Evolutionary conservation across 2,329 filamentous ascomycete species (phyloP).

Genomic region (Penicillium palitans): DNA sequence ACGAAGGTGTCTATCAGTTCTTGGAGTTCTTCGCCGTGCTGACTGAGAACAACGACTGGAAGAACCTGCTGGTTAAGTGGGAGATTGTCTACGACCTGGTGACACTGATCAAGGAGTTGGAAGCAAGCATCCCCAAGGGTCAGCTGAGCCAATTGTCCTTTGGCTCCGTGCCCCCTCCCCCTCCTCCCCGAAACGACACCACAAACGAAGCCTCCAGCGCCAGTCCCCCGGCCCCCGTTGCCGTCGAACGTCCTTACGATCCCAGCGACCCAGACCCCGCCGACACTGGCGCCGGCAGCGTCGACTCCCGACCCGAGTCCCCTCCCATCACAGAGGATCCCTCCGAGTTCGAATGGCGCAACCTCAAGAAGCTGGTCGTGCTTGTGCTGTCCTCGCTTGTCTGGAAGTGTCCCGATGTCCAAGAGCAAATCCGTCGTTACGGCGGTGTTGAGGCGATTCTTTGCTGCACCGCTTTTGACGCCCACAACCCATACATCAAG

Average conservation of each 20-base stretch:
- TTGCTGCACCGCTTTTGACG: slow-evolving; percentile 87
- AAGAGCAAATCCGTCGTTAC: slow-evolving; percentile 81
- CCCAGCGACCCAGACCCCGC: slow-evolving; percentile 43
- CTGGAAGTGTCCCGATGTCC: slow-evolving; percentile 81
- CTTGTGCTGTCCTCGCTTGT: slow-evolving; percentile 86
- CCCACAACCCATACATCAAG: slow-evolving; percentile 90
- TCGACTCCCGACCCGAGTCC: slow-evolving; percentile 47
- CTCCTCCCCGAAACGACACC: slow-evolving; percentile 31
- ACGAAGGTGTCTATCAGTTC: slow-evolving; percentile 91
- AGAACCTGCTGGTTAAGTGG: slow-evolving; percentile 84
- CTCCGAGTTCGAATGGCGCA: slow-evolving; percentile 69
- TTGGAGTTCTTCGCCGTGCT: slow-evolving; percentile 90
- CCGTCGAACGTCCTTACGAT: slow-evolving; percentile 68
- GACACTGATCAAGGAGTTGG: slow-evolving; percentile 80
- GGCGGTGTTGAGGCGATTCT: slow-evolving; percentile 85
- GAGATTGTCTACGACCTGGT: slow-evolving; percentile 87
- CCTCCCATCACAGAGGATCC: slow-evolving; percentile 61
- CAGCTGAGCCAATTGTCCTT: slow-evolving; percentile 54
- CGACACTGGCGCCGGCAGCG: slow-evolving; percentile 39
- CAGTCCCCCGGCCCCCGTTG: slow-evolving; percentile 40
- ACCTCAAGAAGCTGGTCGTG: slow-evolving; percentile 89
- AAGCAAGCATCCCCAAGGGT: slow-evolving; percentile 83
- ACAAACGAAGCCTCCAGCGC: slow-evolving; percentile 35
- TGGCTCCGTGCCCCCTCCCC: slow-evolving; percentile 28
- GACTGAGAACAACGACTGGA: slow-evolving; percentile 80